phyloP scores from a whole-genome alignment of 1,284 basidiomycete species.

The Ustilago nuda region DNA sequence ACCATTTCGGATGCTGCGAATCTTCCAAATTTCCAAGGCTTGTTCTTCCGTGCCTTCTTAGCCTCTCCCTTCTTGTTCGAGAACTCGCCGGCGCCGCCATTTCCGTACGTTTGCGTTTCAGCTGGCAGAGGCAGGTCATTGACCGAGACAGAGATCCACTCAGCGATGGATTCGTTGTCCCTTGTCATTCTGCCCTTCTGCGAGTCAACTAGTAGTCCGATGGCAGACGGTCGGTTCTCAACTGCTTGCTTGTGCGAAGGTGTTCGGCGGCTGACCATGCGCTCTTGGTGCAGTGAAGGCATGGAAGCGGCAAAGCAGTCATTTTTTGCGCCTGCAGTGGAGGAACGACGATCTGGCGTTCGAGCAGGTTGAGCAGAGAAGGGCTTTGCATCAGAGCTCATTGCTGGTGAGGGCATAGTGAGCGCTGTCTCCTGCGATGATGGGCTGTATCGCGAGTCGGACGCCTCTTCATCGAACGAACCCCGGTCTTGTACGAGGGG shows the following conservation, averaged over 20 bases:
- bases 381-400: constrained; percentile 16
- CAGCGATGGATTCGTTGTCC: constrained; percentile 46
- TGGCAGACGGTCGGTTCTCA: constrained; percentile 23
- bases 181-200: constrained; percentile 36
- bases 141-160: constrained; percentile 49
- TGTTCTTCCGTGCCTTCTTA: constrained; percentile 29
- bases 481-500: constrained; percentile 11
- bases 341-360: constrained; percentile 6
- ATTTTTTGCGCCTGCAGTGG: constrained; percentile 5
- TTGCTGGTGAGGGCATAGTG: constrained; percentile 42
- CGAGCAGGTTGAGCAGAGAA: constrained; percentile 2
- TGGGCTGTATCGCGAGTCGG: constrained; percentile 32
- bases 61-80: constrained; percentile 32
- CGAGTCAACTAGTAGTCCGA: constrained; percentile 34
- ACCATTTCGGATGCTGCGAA: constrained; percentile 45
- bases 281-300: constrained; percentile 15
- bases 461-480: constrained; percentile 27
- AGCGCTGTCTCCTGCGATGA: constrained; percentile 37
- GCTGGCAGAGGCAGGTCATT: constrained; percentile 33
- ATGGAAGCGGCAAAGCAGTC: constrained; percentile 42
- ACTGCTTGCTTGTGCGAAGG: constrained; percentile 8
- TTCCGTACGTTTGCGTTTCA: constrained; percentile 28
- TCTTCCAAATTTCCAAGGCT: constrained; percentile 39
- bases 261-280: background rate
- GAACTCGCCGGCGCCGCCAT: constrained; percentile 42